Conservation (phyloP, 2,329 filamentous ascomycete genomes). For the Aspergillus fumigatiaffinis region DNA sequence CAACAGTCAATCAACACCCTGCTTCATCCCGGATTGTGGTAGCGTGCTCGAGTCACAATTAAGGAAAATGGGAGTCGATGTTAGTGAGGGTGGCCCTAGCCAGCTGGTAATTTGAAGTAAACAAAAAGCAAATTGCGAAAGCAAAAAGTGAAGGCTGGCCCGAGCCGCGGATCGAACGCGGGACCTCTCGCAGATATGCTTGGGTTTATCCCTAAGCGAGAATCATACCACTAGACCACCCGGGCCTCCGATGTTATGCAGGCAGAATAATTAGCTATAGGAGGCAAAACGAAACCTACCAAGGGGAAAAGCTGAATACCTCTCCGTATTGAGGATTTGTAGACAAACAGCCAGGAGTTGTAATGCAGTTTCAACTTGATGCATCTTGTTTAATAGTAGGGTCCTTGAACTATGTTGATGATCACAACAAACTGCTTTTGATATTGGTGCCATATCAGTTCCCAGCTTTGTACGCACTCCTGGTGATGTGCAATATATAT, state of each 20-base stretch:
- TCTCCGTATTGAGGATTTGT: background rate
- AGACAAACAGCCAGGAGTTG: background rate
- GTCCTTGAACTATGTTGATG: background rate
- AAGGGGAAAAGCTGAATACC: too few relatives aligned
- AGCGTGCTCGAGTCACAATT: background rate
- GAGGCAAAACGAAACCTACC: background rate
- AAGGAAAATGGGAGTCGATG: too few relatives aligned
- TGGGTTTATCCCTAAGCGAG: constrained; percentile 11
- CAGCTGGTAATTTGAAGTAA: background rate
- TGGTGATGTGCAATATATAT: background rate
- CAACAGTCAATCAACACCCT: too few relatives aligned
- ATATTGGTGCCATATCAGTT: background rate
- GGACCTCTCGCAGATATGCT: constrained; percentile 16
- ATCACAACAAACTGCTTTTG: background rate
- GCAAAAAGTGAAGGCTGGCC: constrained; percentile 3
- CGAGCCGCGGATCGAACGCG: constrained; percentile 17
- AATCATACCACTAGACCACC: constrained; percentile 18
- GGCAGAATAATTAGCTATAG: background rate
- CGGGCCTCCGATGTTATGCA: constrained; percentile 2
- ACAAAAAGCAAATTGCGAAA: background rate
- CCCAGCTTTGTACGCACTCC: background rate
- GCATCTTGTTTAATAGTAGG: background rate
- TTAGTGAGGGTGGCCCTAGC: too few relatives aligned
- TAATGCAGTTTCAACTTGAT: background rate
- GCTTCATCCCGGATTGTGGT: too few relatives aligned